Conservation (phyloP, 2,329 filamentous ascomycete genomes). For the Beauveria brongniartii region DNA sequence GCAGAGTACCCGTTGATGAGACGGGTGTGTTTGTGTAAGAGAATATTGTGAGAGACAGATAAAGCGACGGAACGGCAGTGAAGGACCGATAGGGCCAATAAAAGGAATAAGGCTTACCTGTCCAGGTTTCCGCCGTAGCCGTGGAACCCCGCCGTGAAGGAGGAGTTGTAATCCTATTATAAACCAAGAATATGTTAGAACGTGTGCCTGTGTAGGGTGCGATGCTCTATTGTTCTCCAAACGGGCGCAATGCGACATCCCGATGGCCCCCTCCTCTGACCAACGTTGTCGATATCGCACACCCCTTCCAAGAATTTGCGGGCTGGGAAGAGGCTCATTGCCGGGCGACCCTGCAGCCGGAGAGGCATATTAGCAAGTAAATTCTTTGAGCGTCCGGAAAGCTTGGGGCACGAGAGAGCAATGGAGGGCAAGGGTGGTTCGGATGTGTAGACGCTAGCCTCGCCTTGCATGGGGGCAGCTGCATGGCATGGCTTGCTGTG, state of each 20-base stretch:
- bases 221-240: conserved; percentile 2
- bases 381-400: background rate
- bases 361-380: conserved; percentile 5
- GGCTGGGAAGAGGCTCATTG: background rate
- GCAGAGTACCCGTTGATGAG: background rate
- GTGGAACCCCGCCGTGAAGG: conserved; percentile 32
- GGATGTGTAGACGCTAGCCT: conserved; percentile 2
- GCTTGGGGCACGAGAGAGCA: background rate
- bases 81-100: conserved; percentile 11
- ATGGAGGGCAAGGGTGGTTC: background rate
- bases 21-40: conserved; percentile 4
- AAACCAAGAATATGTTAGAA: conserved; percentile 12
- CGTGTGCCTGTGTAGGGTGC: background rate
- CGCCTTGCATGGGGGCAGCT: conserved; percentile 1
- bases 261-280: background rate
- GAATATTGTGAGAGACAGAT: background rate
- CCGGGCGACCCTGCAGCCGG: background rate
- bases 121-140: conserved; percentile 40
- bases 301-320: background rate
- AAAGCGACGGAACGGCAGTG: background rate
- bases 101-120: conserved; percentile 37
- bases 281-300: background rate
- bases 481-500: conserved; percentile 9
- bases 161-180: conserved; percentile 47
- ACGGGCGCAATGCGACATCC: conserved; percentile 2